Conservation (phyloP, 805 yeast genomes). For the Myxozyma geophila region DNA sequence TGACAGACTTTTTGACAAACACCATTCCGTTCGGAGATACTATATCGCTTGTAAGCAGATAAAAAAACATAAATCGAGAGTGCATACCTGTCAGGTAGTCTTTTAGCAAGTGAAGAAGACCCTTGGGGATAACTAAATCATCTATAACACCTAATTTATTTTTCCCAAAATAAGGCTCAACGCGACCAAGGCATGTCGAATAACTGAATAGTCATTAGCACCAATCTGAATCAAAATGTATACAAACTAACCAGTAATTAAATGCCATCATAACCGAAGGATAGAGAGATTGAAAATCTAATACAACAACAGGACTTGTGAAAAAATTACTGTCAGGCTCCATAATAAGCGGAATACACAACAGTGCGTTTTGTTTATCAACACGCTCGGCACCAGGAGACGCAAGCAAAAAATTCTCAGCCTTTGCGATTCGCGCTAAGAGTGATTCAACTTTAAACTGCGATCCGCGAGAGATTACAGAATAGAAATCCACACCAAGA, state of each 20-base stretch:
- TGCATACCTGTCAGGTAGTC: slow-evolving; percentile 53
- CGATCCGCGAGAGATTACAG: slow-evolving; percentile 88
- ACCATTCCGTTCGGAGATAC: slow-evolving; percentile 87
- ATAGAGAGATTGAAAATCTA: slow-evolving; percentile 92
- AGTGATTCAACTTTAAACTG: slow-evolving; percentile 93
- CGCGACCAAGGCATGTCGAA: slow-evolving; percentile 50
- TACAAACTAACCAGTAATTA: slow-evolving; percentile 66
- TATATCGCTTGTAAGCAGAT: not conserved
- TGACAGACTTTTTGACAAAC: slow-evolving; percentile 65
- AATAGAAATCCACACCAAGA: slow-evolving; percentile 86
- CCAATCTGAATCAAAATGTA: not conserved
- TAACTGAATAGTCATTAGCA: slow-evolving; percentile 38
- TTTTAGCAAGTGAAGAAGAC: slow-evolving; percentile 57
- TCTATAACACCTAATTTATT: slow-evolving; percentile 48
- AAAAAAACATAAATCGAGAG: not conserved
- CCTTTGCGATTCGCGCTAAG: slow-evolving; percentile 70
- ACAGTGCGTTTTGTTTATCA: slow-evolving; percentile 80
- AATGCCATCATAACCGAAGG: slow-evolving; percentile 92
- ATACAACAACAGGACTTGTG: slow-evolving; percentile 84
- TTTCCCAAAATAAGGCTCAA: slow-evolving; percentile 42
- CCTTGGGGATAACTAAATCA: slow-evolving; percentile 57
- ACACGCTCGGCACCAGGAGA: slow-evolving; percentile 86
- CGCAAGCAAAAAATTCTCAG: slow-evolving; percentile 70
- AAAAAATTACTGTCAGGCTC: slow-evolving; percentile 87
- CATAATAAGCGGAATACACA: slow-evolving; percentile 87